Conservation (phyloP, 208 protist species). For the Tritrichomonas foetus region DNA sequence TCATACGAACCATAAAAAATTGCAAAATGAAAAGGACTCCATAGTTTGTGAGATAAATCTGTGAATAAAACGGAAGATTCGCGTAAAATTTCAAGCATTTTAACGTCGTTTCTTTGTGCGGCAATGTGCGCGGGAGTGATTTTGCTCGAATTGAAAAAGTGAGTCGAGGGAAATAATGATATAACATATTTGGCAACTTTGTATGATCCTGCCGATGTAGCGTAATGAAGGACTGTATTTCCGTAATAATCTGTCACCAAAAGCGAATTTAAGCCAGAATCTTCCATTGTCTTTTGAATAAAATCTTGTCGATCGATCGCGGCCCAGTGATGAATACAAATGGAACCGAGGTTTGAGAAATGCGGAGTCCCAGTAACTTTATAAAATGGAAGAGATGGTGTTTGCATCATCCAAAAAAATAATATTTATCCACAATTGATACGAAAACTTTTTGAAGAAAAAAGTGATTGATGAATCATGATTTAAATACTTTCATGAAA, state of each 20-base stretch:
- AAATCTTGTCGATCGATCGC: too few species aligned
- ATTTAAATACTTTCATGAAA: too few species aligned
- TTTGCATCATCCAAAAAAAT: too few species aligned
- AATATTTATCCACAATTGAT: too few species aligned
- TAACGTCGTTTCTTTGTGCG: background rate
- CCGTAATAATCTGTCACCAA: background rate
- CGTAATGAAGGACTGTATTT: slow-evolving; percentile 15
- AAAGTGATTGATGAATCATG: too few species aligned
- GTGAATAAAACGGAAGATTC: background rate
- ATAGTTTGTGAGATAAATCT: background rate
- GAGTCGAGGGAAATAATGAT: background rate
- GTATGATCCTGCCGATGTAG: background rate
- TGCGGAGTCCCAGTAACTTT: too few species aligned
- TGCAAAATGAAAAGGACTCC: background rate
- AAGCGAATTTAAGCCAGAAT: too few species aligned
- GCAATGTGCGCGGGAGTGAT: slow-evolving; percentile 10
- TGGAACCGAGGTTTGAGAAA: too few species aligned
- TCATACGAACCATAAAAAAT: background rate
- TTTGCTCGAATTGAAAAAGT: background rate
- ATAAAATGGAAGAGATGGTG: too few species aligned
- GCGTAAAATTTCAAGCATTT: background rate
- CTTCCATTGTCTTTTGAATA: too few species aligned
- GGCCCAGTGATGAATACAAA: too few species aligned
- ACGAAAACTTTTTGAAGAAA: too few species aligned
- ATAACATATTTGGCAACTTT: background rate